A percentile compares a stretch with the other conserved stretches of the same genome.
Conservation (phyloP, 164 flowering plant genomes). For the Buxus sempervirens region DNA sequence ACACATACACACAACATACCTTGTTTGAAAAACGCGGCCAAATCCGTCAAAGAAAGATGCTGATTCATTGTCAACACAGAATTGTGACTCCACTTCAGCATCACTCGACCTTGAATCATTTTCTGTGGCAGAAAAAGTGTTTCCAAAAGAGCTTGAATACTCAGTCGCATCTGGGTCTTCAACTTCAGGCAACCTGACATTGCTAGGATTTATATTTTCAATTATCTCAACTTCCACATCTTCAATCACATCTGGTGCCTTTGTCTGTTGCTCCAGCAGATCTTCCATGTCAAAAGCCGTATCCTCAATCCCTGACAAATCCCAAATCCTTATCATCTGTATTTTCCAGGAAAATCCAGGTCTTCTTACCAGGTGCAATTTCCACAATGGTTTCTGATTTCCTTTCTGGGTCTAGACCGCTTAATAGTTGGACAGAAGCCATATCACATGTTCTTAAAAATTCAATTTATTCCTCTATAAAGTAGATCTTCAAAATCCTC, state of each 20-base stretch:
- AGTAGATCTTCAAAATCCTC: too few species aligned
- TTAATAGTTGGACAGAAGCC: conserved; percentile 4
- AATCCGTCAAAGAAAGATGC: conserved; percentile 23
- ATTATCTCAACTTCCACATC: conserved; percentile 46
- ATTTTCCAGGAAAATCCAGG: conserved; percentile 8
- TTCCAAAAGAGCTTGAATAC: conserved; percentile 82
- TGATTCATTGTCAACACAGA: conserved; percentile 33
- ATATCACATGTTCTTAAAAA: too few species aligned
- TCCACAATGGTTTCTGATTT: conserved; percentile 13
- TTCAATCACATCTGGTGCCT: conserved; percentile 18
- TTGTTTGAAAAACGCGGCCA: conserved; percentile 31
- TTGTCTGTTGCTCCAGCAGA: conserved; percentile 23
- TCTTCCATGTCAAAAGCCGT: conserved; percentile 25
- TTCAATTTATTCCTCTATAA: too few species aligned
- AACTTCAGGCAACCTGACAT: conserved; percentile 22
- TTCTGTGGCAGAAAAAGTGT: conserved; percentile 55
- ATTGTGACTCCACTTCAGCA: conserved; percentile 71
- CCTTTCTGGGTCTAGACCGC: conserved; percentile 19
- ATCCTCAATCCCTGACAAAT: conserved; percentile 34
- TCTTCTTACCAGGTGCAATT: conserved; percentile 12
- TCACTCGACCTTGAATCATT: conserved; percentile 58
- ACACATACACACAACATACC: too few species aligned
- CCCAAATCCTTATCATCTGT: conserved; percentile 22
- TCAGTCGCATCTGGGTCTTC: conserved; percentile 89
- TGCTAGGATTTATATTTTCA: conserved; percentile 25